A percentile compares a stretch with the other conserved stretches of the same genome.
phyloP scores from a whole-genome alignment of 164 flowering plant species.

The Nymphaea colorata region DNA sequence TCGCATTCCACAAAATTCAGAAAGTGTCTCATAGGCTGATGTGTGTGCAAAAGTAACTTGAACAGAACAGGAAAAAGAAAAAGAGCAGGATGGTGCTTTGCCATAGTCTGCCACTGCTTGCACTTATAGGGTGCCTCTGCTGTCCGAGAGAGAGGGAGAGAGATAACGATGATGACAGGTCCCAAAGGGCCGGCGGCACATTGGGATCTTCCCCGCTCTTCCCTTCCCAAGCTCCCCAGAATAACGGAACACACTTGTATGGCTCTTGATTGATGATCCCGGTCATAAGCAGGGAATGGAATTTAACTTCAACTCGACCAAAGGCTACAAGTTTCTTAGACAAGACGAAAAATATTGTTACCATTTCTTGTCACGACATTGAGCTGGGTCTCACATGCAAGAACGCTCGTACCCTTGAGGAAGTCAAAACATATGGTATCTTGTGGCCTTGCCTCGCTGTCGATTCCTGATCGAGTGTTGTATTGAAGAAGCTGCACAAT shows the following conservation, averaged over 20 bases:
- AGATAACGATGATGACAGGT: too few species aligned
- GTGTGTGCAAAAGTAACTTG: not conserved
- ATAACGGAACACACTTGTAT: not conserved
- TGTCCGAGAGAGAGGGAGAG: too few species aligned
- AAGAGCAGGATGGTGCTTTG: too few species aligned
- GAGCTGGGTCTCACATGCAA: constrained; percentile 56
- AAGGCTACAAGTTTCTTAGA: not conserved
- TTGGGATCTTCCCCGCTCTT: too few species aligned
- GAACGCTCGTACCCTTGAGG: constrained; percentile 31
- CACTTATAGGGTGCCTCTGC: too few species aligned
- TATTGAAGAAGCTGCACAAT: constrained; percentile 38
- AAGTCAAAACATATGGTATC: constrained; percentile 23
- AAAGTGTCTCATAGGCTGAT: not conserved
- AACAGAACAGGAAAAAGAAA: not conserved
- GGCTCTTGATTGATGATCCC: too few species aligned
- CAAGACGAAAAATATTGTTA: constrained; percentile 9
- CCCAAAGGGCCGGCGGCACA: too few species aligned
- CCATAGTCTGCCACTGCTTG: too few species aligned
- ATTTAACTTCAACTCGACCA: too few species aligned
- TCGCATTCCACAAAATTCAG: not conserved
- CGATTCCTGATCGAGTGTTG: not conserved
- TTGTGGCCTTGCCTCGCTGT: constrained; percentile 30
- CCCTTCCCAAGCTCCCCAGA: not conserved
- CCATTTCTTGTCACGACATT: constrained; percentile 51
- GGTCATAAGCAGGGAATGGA: too few species aligned